Evolutionary conservation across 768 basidiomycete genomes (phyloP).

Genomic region (Dacryopinax spathularia): DNA sequence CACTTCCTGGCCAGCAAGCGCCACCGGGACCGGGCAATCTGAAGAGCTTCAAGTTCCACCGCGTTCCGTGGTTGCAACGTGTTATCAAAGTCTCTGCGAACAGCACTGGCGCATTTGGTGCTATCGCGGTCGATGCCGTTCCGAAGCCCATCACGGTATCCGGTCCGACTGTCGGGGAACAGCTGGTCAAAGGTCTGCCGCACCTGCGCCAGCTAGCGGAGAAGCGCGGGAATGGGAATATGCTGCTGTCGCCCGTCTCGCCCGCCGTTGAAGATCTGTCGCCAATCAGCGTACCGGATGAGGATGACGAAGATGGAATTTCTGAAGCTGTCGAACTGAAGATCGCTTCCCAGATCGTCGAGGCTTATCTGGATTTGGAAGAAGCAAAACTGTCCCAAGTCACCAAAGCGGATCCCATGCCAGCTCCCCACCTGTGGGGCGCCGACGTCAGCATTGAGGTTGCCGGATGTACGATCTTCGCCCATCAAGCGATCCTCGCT

Average conservation of each 20-base stretch:
- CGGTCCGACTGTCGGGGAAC: conserved; percentile 47
- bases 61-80: conserved; percentile 72
- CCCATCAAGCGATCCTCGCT: conserved; percentile 51
- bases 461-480: conserved; percentile 32
- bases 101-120: conserved; percentile 76
- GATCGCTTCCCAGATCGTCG: conserved; percentile 19
- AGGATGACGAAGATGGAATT: conserved; percentile 28
- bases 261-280: conserved; percentile 11
- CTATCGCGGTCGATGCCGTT: conserved; percentile 57
- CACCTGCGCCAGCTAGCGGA: conserved; percentile 27
- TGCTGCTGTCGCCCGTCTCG: conserved; percentile 17
- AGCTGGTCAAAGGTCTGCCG: conserved; percentile 53
- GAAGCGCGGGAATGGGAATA: conserved; percentile 15
- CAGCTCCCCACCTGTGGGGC: neutral
- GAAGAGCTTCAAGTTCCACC: conserved; percentile 50
- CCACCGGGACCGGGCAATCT: conserved; percentile 3
- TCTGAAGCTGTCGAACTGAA: conserved; percentile 16
- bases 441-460: conserved; percentile 3
- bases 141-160: conserved; percentile 40
- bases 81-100: conserved; percentile 72
- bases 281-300: conserved; percentile 17
- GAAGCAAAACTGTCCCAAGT: conserved; percentile 8
- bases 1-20: neutral
- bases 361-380: conserved; percentile 12
- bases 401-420: conserved; percentile 12